Evolutionary conservation across 2,329 filamentous ascomycete species (phyloP).

Genomic region (Curvularia lunata): DNA sequence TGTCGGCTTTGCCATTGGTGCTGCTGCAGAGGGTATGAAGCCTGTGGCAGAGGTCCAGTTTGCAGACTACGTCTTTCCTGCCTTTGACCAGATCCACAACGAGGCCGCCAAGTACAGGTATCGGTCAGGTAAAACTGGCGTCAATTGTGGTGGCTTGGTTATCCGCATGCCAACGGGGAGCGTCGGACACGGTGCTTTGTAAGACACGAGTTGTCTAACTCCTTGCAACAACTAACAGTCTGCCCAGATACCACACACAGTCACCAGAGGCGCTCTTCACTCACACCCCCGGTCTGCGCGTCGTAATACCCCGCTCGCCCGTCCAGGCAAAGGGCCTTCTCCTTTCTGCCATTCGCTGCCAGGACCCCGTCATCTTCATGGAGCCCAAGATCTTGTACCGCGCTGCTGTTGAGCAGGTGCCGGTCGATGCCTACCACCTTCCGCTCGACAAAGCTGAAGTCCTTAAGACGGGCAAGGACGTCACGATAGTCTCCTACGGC

Average conservation of each 20-base stretch:
- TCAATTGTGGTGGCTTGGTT: constrained; percentile 74
- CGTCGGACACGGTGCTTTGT: constrained; percentile 85
- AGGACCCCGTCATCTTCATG: constrained; percentile 91
- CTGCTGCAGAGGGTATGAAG: constrained; percentile 88
- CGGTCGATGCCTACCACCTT: constrained; percentile 78
- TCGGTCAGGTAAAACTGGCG: constrained; percentile 64
- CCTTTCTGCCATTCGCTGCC: constrained; percentile 74
- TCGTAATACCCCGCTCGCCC: constrained; percentile 85
- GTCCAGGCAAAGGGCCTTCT: constrained; percentile 87
- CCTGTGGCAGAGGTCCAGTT: constrained; percentile 96
- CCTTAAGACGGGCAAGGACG: constrained; percentile 76
- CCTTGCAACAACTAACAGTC: constrained; percentile 12
- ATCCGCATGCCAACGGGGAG: constrained; percentile 89
- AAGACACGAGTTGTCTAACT: constrained; percentile 28
- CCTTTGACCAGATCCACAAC: constrained; percentile 93
- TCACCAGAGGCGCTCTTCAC: constrained; percentile 88
- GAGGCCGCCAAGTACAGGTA: constrained; percentile 90
- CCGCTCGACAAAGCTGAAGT: constrained; percentile 86
- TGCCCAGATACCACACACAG: constrained; percentile 76
- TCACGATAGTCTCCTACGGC: constrained; percentile 88
- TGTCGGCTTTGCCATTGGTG: constrained; percentile 89
- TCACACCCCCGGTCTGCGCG: constrained; percentile 82
- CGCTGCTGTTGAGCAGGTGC: constrained; percentile 89
- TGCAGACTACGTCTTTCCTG: constrained; percentile 91
- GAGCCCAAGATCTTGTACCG: constrained; percentile 94